Evolutionary conservation across 2,329 filamentous ascomycete species (phyloP), one percentile per base, ranked within the genome.

Genomic region (Sporothrix globosa): DNA sequence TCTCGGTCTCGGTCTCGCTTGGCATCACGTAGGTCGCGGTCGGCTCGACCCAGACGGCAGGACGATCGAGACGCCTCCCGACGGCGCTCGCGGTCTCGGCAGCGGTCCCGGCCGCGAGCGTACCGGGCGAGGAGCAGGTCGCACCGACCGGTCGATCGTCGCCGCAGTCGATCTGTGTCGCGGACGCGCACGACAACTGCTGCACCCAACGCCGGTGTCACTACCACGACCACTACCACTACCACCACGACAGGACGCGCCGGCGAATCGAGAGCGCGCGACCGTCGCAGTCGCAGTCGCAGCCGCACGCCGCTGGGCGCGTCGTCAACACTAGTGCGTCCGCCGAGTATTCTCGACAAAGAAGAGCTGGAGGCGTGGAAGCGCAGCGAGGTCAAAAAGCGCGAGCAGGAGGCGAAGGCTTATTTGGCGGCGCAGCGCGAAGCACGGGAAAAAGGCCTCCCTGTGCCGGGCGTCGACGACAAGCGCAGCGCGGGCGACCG

Each of bases 381-480:
- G 76, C 84, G 86, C 73, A 85, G 85, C 71, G 87, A 89, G 74
- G 87, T 88, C 68, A 86, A 83, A 76, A 87, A 88, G 76, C 84
- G 87, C 67, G 87, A 89, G 76, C 84, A 84, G 73, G 87, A 90
- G 77, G 88, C 88, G 52, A 89, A 88, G 76, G 87, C 86, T 4
- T 90, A 90, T 74, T 80, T 89, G 50, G 87, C 87, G 7, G 87
- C 86, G 2, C 86, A 88, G 74, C 85, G 86, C 72, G 87, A 89
- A 74, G 87, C 87, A 44, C 82, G 85, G 41, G 83, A 83, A 63
- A 89, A 89, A 76, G 87, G 87, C 10, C 77, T 88, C 53, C 86
- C 86, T 1, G 78, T 87, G 24, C 86, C 86, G 0, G 85, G 86
- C n/a, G 80, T 87, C n/a, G 84, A 87, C 68, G 86, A 87, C 73